Evolutionary conservation across 805 yeast genomes (phyloP).

Genomic region (Cyberlindnera subsufficiens): DNA sequence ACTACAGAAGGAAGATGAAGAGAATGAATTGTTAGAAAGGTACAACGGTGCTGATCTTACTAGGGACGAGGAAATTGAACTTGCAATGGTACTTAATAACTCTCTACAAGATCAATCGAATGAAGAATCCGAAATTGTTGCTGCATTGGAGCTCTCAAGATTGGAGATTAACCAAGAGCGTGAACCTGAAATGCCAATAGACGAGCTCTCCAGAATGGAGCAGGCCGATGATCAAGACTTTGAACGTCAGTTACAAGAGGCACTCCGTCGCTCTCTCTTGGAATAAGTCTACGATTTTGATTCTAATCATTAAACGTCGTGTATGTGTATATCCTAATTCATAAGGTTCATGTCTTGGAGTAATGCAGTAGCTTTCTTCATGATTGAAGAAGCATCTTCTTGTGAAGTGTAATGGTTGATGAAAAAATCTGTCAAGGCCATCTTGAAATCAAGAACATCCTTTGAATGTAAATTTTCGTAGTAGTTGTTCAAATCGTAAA

Average conservation of each 20-base stretch:
- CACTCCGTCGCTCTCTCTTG: constrained; percentile 19
- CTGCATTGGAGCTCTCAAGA: constrained; percentile 8
- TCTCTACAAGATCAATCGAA: constrained; percentile 13
- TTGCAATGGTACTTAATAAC: constrained; percentile 21
- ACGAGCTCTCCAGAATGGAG: not conserved
- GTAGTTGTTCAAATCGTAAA: constrained; percentile 29
- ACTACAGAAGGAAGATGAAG: constrained; percentile 9
- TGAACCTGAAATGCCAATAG: not conserved
- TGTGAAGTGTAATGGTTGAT: not conserved
- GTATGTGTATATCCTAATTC: constrained; percentile 1
- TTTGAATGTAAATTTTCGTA: constrained; percentile 22
- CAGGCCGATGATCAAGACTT: constrained; percentile 10
- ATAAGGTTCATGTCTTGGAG: constrained; percentile 9
- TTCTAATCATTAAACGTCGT: constrained; percentile 1
- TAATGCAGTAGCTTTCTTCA: constrained; percentile 14
- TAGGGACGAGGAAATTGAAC: constrained; percentile 19
- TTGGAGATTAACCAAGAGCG: not conserved
- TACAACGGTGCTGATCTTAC: constrained; percentile 20
- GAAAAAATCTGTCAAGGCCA: constrained; percentile 24
- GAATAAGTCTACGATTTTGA: constrained; percentile 3
- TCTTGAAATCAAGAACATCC: constrained; percentile 26
- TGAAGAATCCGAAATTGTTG: constrained; percentile 7
- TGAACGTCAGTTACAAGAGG: constrained; percentile 17
- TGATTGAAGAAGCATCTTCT: constrained; percentile 4
- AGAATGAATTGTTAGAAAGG: constrained; percentile 12